phyloP scores from a whole-genome alignment of 345 rosid species.

The Lagerstroemia speciosa region DNA sequence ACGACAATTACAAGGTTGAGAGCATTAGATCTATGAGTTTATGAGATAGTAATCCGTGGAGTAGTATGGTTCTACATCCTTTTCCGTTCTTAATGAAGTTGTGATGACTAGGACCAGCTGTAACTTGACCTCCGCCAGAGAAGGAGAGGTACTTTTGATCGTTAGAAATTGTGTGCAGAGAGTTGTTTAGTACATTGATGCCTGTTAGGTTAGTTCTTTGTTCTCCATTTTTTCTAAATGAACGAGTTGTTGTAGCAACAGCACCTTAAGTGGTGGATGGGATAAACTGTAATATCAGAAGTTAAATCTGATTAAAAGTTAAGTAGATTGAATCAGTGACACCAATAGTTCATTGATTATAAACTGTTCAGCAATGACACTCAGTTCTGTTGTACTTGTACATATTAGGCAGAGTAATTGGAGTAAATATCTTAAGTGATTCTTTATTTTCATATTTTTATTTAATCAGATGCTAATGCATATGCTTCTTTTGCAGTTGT shows the following conservation, averaged over 20 bases:
- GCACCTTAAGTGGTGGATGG: too few species aligned
- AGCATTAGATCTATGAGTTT: background rate
- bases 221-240: too few species aligned
- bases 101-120: background rate
- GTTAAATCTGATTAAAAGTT: too few species aligned
- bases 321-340: too few species aligned
- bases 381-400: background rate
- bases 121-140: background rate
- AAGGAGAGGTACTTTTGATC: background rate
- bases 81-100: background rate
- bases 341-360: background rate
- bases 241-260: too few species aligned
- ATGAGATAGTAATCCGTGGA: background rate
- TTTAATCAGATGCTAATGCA: constrained; percentile 2
- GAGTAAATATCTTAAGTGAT: background rate
- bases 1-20: background rate
- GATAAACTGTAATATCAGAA: too few species aligned
- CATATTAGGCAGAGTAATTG: background rate
- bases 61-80: background rate
- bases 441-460: background rate
- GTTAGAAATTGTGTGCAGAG: background rate
- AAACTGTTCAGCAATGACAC: background rate
- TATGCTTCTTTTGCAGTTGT: constrained; percentile 35
- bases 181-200: too few species aligned
- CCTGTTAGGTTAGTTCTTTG: too few species aligned